Evolutionary conservation across 108 stramenopile genomes (phyloP), one percentile per base, ranked within the genome.

Genomic region (Epithemia pelagica): DNA sequence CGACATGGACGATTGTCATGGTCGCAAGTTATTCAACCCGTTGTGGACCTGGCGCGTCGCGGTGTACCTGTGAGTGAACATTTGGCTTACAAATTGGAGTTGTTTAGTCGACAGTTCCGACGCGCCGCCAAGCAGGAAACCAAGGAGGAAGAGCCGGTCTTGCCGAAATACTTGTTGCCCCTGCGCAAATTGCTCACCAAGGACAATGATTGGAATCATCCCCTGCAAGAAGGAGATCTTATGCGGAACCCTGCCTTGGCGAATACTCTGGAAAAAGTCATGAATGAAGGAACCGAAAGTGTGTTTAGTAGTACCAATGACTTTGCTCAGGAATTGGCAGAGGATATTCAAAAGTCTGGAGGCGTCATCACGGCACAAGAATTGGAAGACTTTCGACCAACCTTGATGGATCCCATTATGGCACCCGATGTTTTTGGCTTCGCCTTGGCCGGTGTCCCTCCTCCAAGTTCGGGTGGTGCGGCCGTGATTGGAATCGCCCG

Each of bases 401-500:
- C 67, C 2, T 46, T 87, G 60, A 65, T 85, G 51, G 73, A 75
- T 57, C 86, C 89, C 23, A 19, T 87, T 23, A 51, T 78, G 28
- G 74, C 86, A 8, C 51, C 30, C 15, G 64, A 79, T 25, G 78
- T 83, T 18, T 60, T 33, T 59, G 87, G 87, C 1, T 85, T 69
- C 58, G 78, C 74, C 21, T 59, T 90, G 8, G 82, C 82, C 10
- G 87, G 89, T 2, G 86, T 85, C 1, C 84, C 86, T n/a, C 89
- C 93, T 26, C 90, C 90, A 7, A 80, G 78, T 59, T 84, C 82
- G 28, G 93, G 93, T n/a, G 93, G 93, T 21, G 84, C 86, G 1
- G 69, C 76, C 0, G 61, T 94, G 21, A 86, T 89, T 56, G 93
- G 85, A n/a, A 80, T 80, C 1, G 32, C 73, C 5, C 69, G 88